Evolutionary conservation across 805 yeast species (phyloP), one percentile per base, ranked within the genome.

Genomic region (Saccharomycopsis lassenensis): DNA sequence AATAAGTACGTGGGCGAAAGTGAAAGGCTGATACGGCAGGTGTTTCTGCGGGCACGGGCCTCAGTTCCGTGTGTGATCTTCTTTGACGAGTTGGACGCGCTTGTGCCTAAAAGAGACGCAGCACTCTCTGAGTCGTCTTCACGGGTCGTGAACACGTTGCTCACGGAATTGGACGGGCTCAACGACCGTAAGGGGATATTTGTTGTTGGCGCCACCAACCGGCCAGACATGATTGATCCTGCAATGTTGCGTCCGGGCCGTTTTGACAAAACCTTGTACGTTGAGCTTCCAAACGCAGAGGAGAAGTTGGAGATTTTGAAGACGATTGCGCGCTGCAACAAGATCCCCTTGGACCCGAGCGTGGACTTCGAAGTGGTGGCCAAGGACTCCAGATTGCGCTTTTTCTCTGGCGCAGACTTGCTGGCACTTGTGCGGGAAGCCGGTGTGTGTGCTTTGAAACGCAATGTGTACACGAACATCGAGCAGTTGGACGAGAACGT

Each of bases 191-290:
- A 79, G 42, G 97, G 97, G 2, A 84, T 89, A 2, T 91, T 81
- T 56, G 97, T 89, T 3, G 74, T 89, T 47, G 97, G 95, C 20
- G 98, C 98, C 2, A 89, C 98, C 0, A 89, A 89, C 51, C 71
- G 98, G 54, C 97, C 97, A 0, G 98, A 89, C 55, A 89, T 89
- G 84, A 91, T 89, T 46, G 98, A 89, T 57, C 86, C 95, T 3
- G 98, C 98, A 0, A 91, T 89, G 97, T 61, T 91, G 30, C 72
- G 98, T 54, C 97, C 97, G 0, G 98, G 97, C 4, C 73, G 98
- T 57, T 66, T 89, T 49, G 97, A 91, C 53, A 91, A 89, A 58
- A 84, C 95, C 2, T 62, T 89, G 30, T 89, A 78, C 56, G 89
- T 89, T 19, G 96, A 89, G 54, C 65, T 89, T 35, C 98, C 98